Base-by-base conservation (phyloP, 495 filamentous ascomycete species). In the Penicillium argentinense region DNA sequence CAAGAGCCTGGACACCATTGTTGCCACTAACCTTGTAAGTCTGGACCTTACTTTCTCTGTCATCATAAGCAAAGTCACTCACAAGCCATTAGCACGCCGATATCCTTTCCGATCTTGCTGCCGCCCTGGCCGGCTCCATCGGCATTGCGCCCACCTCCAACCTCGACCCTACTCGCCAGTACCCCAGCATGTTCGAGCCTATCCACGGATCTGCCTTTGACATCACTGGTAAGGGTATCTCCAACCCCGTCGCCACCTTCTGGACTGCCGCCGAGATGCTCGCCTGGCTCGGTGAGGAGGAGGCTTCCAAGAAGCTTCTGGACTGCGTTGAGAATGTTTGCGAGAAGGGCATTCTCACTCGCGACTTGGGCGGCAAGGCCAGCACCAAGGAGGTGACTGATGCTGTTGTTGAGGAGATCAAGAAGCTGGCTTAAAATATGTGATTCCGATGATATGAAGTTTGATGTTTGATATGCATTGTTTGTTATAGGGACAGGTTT, bases 221-320 rank as follows among this genome's bases (percentile, higher is more conserved):
- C 53, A 87, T 90, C 43, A 81, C 82, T 2, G 85, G 85, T 0
- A 83, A 82, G 61, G 84, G 84, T 0, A 69, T 87, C 27, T 85
- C 85, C 9, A 89, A 90, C 60, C 85, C 85, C 0, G 75, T 89
- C 0, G 85, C 75, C 6, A 84, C 83, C 0, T 83, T 88, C 61
- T 86, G 83, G 84, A 82, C 78, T 3, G 81, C 76, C 4, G 77
- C 78, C 1, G 83, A 86, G 60, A 88, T 87, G 84, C 68, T 87
- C 28, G 67, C 66, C 5, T 87, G 82, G 83, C 50, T 88, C 23
- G 82, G 82, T 2, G 70, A 82, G 54, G 68, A 74, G 40, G 66
- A 68, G 6, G 82, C 80, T 4, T 74, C 77, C 1, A 69, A 75
- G 56, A 59, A 67, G 49, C 64, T 88, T 48, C 71, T 87, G 69